Percentiles rank a stretch among this genome's conserved stretches.
phyloP scores from a whole-genome alignment of 176 grass and related monocot species.

The Avena sativa region DNA sequence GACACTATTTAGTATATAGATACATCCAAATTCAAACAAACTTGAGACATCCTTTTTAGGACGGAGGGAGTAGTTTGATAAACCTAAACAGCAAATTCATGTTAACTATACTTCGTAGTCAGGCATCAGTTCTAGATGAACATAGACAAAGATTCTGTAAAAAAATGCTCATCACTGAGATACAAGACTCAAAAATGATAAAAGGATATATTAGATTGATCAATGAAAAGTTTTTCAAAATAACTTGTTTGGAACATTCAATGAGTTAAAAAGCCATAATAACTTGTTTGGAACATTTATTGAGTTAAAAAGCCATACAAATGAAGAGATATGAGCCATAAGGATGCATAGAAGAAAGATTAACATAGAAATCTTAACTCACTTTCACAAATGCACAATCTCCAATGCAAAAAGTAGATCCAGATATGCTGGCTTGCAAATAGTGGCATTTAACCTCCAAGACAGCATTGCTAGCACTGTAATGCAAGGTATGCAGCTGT shows the following conservation, averaged over 20 bases:
- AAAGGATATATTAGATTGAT: conserved; percentile 10
- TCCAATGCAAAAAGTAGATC: conserved; percentile 70
- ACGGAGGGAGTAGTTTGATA: not conserved
- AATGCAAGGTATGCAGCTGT: conserved; percentile 40
- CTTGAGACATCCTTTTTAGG: too few relatives aligned
- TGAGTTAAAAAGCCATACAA: conserved; percentile 28
- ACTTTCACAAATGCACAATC: conserved; percentile 96
- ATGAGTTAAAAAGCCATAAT: conserved; percentile 12
- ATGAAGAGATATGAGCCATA: not conserved
- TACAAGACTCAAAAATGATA: not conserved
- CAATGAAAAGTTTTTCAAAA: conserved; percentile 13
- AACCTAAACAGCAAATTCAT: conserved; percentile 16
- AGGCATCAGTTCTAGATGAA: conserved; percentile 38
- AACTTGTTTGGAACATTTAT: not conserved
- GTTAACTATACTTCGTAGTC: conserved; percentile 26
- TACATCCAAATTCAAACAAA: too few relatives aligned
- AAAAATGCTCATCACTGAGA: conserved; percentile 24
- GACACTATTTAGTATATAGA: too few relatives aligned
- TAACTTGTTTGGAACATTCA: conserved; percentile 2
- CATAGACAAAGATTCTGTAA: conserved; percentile 13
- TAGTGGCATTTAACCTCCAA: conserved; percentile 87
- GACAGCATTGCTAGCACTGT: conserved; percentile 54
- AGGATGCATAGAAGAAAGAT: conserved; percentile 39
- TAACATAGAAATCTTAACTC: conserved; percentile 31
- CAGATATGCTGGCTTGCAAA: conserved; percentile 67